These are phyloP conservation scores for Pyracantha coccinea DNA, from an alignment of 331 rosid genomes.

Conservation along the genomic window DNA sequence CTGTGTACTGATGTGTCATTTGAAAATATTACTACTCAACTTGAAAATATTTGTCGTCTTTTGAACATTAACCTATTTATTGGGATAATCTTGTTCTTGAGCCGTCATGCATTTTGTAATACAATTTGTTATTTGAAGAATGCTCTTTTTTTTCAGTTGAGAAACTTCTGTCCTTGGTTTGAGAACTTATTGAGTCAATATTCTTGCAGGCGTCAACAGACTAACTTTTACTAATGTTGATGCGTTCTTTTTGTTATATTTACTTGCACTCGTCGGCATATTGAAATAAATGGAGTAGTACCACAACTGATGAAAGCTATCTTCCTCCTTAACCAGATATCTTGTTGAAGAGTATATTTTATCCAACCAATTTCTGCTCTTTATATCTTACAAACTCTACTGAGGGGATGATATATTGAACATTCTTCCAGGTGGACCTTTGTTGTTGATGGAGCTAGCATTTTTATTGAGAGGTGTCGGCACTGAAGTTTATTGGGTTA, in stretches of 20 bases:
- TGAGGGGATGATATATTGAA: not conserved
- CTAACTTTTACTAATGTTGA: not conserved
- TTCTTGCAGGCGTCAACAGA: not conserved
- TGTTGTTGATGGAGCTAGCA: conserved; percentile 33
- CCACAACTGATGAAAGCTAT: not conserved
- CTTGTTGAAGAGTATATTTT: not conserved
- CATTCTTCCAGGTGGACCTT: conserved; percentile 24
- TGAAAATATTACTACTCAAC: not conserved
- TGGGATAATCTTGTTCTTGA: not conserved
- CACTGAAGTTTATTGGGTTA: conserved; percentile 29
- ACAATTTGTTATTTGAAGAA: not conserved
- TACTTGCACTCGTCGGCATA: not conserved
- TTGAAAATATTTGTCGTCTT: not conserved
- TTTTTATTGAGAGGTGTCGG: conserved; percentile 32
- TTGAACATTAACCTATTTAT: not conserved
- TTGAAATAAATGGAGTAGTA: not conserved
- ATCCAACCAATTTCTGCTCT: not conserved
- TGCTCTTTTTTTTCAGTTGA: not conserved
- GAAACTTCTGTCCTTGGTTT: not conserved
- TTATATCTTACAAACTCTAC: not conserved
- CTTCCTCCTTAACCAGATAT: not conserved
- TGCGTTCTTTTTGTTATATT: not conserved
- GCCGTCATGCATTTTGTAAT: not conserved
- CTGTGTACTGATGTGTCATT: not conserved
- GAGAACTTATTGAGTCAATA: not conserved